Percentiles rank a stretch among this genome's conserved stretches.
Conservation (phyloP, 768 basidiomycete genomes). For the Lactarius akahatsu region DNA sequence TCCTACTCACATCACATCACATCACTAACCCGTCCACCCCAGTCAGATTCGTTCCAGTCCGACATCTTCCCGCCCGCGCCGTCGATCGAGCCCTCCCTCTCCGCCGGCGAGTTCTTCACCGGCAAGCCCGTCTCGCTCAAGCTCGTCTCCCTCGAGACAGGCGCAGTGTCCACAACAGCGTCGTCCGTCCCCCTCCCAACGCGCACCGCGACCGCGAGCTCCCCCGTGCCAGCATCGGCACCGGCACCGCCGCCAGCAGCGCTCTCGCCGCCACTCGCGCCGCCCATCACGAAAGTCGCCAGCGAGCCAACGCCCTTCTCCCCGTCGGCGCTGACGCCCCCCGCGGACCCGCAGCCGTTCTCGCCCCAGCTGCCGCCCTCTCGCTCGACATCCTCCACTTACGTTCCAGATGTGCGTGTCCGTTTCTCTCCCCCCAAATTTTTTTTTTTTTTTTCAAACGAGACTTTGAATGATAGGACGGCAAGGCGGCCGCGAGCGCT, state of each 20-base stretch:
- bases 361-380: constrained; percentile 27
- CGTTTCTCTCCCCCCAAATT: background rate
- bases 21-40: background rate
- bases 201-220: constrained; percentile 32
- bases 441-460: background rate
- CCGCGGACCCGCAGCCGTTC: constrained; percentile 29
- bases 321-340: constrained; percentile 19
- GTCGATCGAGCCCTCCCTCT: constrained; percentile 74
- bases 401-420: constrained; percentile 37
- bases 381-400: constrained; percentile 27
- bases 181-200: constrained; percentile 30
- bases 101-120: constrained; percentile 82
- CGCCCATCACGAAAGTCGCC: constrained; percentile 22
- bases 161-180: constrained; percentile 40
- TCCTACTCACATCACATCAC: background rate
- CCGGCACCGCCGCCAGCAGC: constrained; percentile 34
- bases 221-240: constrained; percentile 37
- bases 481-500: constrained; percentile 26
- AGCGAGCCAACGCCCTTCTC: constrained; percentile 19
- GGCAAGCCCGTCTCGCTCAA: constrained; percentile 81
- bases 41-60: constrained; percentile 95
- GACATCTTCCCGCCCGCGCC: constrained; percentile 95
- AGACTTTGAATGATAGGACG: constrained; percentile 21
- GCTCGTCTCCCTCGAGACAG: constrained; percentile 76
- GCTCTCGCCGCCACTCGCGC: constrained; percentile 32